phyloP scores from a whole-genome alignment of 768 basidiomycete species.

The Mycena epipterygia region DNA sequence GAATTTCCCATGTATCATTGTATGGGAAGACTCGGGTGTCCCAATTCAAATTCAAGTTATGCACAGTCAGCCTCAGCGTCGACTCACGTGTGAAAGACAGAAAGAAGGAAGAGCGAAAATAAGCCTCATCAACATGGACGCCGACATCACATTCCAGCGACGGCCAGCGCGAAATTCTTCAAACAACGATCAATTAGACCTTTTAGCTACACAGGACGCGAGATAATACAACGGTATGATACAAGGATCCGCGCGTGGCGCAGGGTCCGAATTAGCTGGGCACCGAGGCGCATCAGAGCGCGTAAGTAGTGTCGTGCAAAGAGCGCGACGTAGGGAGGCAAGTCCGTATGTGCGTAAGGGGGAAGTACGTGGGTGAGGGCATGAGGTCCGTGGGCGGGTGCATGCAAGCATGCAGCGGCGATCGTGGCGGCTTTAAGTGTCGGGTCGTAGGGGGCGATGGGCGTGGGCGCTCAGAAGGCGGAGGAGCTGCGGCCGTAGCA shows the following conservation, averaged over 20 bases:
- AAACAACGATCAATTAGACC: conserved; percentile 17
- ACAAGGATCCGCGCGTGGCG: neutral
- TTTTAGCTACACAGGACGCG: conserved; percentile 19
- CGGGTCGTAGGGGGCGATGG: neutral
- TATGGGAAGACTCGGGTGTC: too few relatives aligned
- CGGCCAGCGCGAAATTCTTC: too few relatives aligned
- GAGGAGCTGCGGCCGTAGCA: conserved; percentile 26
- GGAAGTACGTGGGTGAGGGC: too few relatives aligned
- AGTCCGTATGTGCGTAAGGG: conserved; percentile 17
- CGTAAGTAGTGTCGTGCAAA: conserved; percentile 13
- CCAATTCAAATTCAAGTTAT: too few relatives aligned
- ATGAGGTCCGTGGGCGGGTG: conserved; percentile 1
- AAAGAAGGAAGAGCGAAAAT: too few relatives aligned
- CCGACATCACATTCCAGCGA: too few relatives aligned
- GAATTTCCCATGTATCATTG: too few relatives aligned
- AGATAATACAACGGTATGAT: conserved; percentile 20
- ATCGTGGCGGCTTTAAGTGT: conserved; percentile 60
- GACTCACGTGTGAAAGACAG: too few relatives aligned
- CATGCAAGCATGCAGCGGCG: conserved; percentile 5
- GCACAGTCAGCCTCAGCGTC: too few relatives aligned
- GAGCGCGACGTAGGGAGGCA: conserved; percentile 18
- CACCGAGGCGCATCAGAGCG: neutral
- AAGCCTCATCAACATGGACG: too few relatives aligned
- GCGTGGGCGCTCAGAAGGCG: conserved; percentile 31
- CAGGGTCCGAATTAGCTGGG: conserved; percentile 13